phyloP scores from a whole-genome alignment of 768 basidiomycete species.

The Lactarius hatsudake region DNA sequence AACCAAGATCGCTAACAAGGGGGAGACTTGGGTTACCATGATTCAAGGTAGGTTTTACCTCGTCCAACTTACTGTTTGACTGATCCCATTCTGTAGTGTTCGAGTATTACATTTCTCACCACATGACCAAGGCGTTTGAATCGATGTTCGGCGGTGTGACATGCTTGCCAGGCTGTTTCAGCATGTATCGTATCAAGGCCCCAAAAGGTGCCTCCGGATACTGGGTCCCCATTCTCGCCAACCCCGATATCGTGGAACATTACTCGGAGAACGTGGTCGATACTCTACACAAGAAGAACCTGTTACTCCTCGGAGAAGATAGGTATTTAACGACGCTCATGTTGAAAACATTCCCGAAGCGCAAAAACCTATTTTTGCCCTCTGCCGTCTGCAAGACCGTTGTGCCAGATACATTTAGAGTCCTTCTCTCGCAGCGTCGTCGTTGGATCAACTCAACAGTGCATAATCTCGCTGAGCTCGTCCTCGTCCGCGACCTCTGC shows the following conservation, averaged over 20 bases:
- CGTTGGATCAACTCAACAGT: conserved; percentile 99
- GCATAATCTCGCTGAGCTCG: conserved; percentile 93
- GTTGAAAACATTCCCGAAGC: conserved; percentile 98
- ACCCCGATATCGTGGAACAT: conserved; percentile 97
- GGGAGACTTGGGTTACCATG: conserved; percentile 98
- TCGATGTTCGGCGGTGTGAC: conserved; percentile 99
- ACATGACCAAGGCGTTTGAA: conserved; percentile 98
- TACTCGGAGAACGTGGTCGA: conserved; percentile 99
- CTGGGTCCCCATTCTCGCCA: conserved; percentile 98
- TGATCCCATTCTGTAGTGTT: conserved; percentile 60
- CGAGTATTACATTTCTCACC: conserved; percentile 99
- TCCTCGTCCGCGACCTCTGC: conserved; percentile 95
- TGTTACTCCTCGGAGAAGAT: conserved; percentile 97
- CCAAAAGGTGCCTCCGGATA: conserved; percentile 95
- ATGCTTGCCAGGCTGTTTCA: conserved; percentile 98
- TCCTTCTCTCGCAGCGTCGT: conserved; percentile 92
- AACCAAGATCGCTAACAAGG: conserved; percentile 99
- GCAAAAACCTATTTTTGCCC: conserved; percentile 98
- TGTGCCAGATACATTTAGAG: conserved; percentile 93
- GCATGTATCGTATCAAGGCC: conserved; percentile 99
- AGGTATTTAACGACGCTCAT: conserved; percentile 96
- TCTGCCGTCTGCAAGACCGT: conserved; percentile 99
- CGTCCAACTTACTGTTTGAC: not conserved
- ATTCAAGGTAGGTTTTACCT: conserved; percentile 73
- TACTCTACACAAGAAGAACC: conserved; percentile 98